Base-by-base conservation (phyloP, 306 rosid species). In the Vigna nakashimae region DNA sequence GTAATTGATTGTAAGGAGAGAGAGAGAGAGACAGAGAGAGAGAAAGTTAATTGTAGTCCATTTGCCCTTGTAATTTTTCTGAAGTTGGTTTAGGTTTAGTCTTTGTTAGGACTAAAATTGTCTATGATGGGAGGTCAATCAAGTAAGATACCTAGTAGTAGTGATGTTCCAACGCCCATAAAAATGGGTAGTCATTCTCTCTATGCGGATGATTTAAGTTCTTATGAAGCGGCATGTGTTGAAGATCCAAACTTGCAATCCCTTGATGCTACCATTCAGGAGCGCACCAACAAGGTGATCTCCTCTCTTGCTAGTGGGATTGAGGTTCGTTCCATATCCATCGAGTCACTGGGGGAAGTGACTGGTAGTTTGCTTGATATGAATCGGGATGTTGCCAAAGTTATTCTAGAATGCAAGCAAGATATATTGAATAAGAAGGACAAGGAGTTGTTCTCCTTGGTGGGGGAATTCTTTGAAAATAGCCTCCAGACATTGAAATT, bases 181-280 rank as follows among this genome's bases (percentile, higher is more conserved):
- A 86, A 84, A 76, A 84, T 76, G 74, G 86, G 84, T 48, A 38
- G 52, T 8, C 78, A 86, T 78, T 83, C 89, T 26, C 86, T 68
- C 64, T 88, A 84, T 51, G 73, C 82, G 0, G 71, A 88, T 43
- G 91, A 87, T 82, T 86, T 95, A 55, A 89, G 80, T 72, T 88
- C 96, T n/a, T 95, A 95, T 26, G 98, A 92, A 77, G 83, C 87
- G 46, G 98, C 92, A 13, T 91, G 98, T 69, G 67, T 42, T 80
- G 70, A 58, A 2, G 97, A 95, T 68, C 87, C 90, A 0, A 86
- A 80, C 85, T 85, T 95, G 59, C 90, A 84, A 64, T 76, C 92
- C 48, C 87, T 95, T 9, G 98, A 95, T 65, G 90, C 84, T 10
- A 65, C 75, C 64, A 77, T 95, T 80, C 95, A 78, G 22, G 88